Conservation (phyloP, 306 rosid species). For the Oemleria cerasiformis region DNA sequence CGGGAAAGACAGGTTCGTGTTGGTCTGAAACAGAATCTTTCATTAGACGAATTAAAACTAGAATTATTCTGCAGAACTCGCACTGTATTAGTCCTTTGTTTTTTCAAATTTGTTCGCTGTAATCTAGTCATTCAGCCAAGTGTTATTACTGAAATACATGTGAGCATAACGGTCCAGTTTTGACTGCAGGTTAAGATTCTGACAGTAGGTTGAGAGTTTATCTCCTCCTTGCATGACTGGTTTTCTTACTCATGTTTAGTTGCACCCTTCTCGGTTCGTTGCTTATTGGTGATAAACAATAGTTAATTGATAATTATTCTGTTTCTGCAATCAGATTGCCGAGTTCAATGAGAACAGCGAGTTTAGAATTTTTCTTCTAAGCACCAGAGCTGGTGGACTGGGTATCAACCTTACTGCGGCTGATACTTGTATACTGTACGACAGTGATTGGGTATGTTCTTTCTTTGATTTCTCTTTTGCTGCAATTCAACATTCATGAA, state of each 20-base stretch:
- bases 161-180: neutral
- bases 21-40: constrained; percentile 7
- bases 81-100: neutral
- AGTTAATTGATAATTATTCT: constrained; percentile 15
- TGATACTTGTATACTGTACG: constrained; percentile 94
- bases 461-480: neutral
- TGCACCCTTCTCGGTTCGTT: neutral
- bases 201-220: neutral
- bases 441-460: constrained; percentile 88
- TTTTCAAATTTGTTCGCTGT: neutral
- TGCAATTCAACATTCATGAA: neutral
- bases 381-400: constrained; percentile 98
- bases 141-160: neutral
- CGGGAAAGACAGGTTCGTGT: constrained; percentile 77
- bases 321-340: constrained; percentile 50
- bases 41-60: neutral
- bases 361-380: constrained; percentile 67
- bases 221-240: neutral
- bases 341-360: constrained; percentile 75
- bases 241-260: neutral
- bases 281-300: neutral
- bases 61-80: neutral
- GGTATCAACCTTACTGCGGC: constrained; percentile 98
- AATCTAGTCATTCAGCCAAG: neutral
- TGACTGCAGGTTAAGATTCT: neutral